phyloP scores from a whole-genome alignment of 208 protist species.

The Wallacemonas rigidus region DNA sequence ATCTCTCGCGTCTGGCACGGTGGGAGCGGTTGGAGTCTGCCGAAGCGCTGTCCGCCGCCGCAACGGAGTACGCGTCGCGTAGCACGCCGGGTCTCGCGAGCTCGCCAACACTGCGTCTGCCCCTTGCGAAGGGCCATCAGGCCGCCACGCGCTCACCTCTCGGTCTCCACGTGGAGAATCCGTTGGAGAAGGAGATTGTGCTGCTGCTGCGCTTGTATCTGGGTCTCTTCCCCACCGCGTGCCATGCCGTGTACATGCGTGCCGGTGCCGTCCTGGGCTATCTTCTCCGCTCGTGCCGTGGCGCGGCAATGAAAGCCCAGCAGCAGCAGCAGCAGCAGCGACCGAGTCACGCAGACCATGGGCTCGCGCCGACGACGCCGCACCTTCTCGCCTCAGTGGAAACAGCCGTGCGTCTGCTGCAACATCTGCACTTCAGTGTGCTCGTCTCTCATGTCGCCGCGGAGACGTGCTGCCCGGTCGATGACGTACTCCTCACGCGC shows the following conservation, averaged over 20 bases:
- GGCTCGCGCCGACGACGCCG: not conserved
- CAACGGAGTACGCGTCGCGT: not conserved
- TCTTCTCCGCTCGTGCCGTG: not conserved
- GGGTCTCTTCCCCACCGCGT: constrained; percentile 8
- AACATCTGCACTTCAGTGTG: constrained; percentile 9
- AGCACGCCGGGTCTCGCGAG: not conserved
- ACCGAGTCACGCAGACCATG: not conserved
- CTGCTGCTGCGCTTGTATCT: constrained; percentile 6
- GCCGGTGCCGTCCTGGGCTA: constrained; percentile 8
- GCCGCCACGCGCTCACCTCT: constrained; percentile 1
- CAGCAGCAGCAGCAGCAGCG: constrained; percentile 7
- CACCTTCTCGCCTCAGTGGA: not conserved
- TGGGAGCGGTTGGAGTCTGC: constrained; percentile 4
- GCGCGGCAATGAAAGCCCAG: not conserved
- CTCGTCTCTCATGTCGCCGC: not conserved
- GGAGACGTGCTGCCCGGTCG: not conserved
- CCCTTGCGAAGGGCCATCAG: not conserved
- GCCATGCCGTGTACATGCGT: constrained; percentile 17
- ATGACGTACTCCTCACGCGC: constrained; percentile 4
- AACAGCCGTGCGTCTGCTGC: constrained; percentile 15
- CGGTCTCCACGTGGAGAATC: constrained; percentile 9
- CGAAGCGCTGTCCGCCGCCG: constrained; percentile 12
- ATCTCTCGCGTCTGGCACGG: not conserved
- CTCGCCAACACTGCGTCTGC: constrained; percentile 8
- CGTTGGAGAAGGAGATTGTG: constrained; percentile 21